Conservation (phyloP, 2,329 filamentous ascomycete species). For the Diaporthe eres region DNA sequence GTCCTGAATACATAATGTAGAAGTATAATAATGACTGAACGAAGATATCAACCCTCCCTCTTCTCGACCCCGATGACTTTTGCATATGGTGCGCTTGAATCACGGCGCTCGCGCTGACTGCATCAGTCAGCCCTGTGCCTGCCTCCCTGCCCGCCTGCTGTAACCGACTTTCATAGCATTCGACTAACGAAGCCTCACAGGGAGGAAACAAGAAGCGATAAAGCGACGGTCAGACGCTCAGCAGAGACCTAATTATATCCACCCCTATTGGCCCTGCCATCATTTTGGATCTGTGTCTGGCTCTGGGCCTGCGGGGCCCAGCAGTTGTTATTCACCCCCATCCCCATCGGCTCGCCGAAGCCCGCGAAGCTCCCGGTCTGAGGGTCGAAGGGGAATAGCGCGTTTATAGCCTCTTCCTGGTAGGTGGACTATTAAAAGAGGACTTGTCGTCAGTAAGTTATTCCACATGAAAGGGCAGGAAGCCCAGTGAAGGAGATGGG, state of each 20-base stretch:
- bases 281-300: slow-evolving; percentile 15
- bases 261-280: slow-evolving; percentile 18
- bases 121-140: background rate
- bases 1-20: slow-evolving; percentile 32
- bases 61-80: background rate
- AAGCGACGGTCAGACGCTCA: background rate
- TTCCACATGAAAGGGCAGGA: background rate
- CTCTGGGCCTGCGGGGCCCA: slow-evolving; percentile 27
- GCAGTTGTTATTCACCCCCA: background rate
- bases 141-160: background rate
- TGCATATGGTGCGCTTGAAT: background rate
- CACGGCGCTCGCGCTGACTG: background rate
- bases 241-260: background rate
- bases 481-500: background rate
- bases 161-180: background rate
- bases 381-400: slow-evolving; percentile 47
- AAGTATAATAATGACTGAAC: slow-evolving; percentile 33
- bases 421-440: slow-evolving; percentile 2
- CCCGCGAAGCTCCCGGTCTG: slow-evolving; percentile 45
- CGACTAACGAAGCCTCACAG: background rate
- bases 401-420: slow-evolving; percentile 44
- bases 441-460: background rate
- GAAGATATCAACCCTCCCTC: slow-evolving; percentile 7
- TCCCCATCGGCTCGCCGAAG: slow-evolving; percentile 35
- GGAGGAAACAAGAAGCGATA: no score